Evolutionary conservation across 2,329 filamentous ascomycete genomes (phyloP), one percentile per base, ranked within the genome.

Genomic region (Cordyceps militaris): DNA sequence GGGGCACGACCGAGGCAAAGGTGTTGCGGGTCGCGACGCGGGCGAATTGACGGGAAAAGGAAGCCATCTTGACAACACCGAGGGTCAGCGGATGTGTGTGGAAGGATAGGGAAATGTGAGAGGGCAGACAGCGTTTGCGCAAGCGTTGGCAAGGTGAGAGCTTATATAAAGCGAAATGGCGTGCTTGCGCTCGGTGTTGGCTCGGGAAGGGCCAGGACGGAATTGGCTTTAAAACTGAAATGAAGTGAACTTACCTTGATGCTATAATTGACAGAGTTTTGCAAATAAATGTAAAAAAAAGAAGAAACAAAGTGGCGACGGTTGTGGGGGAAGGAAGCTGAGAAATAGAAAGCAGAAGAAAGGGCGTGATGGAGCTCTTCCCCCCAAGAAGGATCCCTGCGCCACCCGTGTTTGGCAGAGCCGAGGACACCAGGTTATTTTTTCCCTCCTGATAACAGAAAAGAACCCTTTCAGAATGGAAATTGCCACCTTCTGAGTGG

Each of bases 1-100:
- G 83, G 56, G 81, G 79, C 47, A 80, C 77, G 57, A 80, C 76
- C 63, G 78, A 76, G 64, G 78, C 75, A 70, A 89, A 80, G 63
- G 82, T 77, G 67, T 77, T 81, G 66, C 81, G 84, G 40, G 67
- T 62, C 46, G 82, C 74, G 65, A 81, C 76, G 67, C 83, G 82
- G 71, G 78, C 74, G 66, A 83, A 75, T 63, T 80, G 79, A 65
- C 80, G 80, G 63, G 78, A 76, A 62, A 78, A 72, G 63, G 69
- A 73, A 60, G 71, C 69, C 68, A 73, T 73, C 67, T 60, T 42
- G 38, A 13, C 23, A 24, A 7, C 23, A 30, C 1, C 38, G 2
- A 11, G 3, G 1, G 28, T 53, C 10, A 32, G 26, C 6, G 24
- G 13, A 24, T 10, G 13, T 23, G 13, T 23, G 21, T 26, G 23